Conservation (phyloP, 768 basidiomycete species). For the Kwoniella bestiolae region DNA sequence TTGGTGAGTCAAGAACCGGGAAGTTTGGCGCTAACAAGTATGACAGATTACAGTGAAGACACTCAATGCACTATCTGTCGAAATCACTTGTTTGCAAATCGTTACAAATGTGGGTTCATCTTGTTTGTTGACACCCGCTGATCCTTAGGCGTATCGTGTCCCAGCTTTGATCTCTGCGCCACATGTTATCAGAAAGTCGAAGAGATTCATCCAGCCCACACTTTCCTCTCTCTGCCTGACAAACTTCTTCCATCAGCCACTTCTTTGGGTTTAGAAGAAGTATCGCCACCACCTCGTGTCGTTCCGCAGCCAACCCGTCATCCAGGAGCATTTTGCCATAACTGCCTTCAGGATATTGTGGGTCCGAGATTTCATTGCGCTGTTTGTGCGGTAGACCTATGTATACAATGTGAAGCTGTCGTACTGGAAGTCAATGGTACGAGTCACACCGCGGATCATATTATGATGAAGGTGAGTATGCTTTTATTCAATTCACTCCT, state of each 20-base stretch:
- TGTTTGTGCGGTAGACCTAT: conserved; percentile 68
- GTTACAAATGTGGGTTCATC: conserved; percentile 72
- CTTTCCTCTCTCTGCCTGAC: conserved; percentile 81
- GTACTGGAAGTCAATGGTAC: conserved; percentile 28
- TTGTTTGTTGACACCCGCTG: background rate
- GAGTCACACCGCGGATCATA: conserved; percentile 63
- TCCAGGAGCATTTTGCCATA: conserved; percentile 79
- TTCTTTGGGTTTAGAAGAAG: background rate
- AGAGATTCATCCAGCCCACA: conserved; percentile 86
- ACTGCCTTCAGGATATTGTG: conserved; percentile 85
- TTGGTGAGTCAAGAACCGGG: conserved; percentile 64
- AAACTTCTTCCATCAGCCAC: conserved; percentile 38
- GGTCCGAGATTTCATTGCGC: conserved; percentile 93
- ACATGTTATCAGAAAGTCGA: conserved; percentile 73
- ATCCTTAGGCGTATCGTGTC: conserved; percentile 66
- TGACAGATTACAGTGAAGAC: conserved; percentile 74
- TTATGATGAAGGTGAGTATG: conserved; percentile 81
- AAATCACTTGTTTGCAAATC: conserved; percentile 65
- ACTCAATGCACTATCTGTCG: conserved; percentile 82
- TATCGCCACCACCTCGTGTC: background rate
- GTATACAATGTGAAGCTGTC: conserved; percentile 54
- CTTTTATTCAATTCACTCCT: background rate
- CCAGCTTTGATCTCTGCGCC: conserved; percentile 68
- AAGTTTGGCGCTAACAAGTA: background rate
- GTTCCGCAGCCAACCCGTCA: conserved; percentile 58